Conservation (phyloP, 805 yeast genomes). For the Nakazawaea wickerhamii region DNA sequence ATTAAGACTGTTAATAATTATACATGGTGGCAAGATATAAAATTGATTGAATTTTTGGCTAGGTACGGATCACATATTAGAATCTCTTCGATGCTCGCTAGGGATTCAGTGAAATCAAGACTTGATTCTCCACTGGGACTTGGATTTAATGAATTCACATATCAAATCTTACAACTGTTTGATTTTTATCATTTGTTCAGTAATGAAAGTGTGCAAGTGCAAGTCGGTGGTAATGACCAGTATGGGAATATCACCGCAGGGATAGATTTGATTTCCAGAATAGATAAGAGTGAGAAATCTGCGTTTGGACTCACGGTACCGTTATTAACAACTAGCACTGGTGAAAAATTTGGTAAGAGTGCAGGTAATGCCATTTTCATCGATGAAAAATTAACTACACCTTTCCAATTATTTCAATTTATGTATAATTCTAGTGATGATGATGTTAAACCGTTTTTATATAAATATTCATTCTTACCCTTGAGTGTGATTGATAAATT, state of each 20-base stretch:
- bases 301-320: constrained; percentile 87
- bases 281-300: constrained; percentile 24
- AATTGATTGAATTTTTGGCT: constrained; percentile 73
- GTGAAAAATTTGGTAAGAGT: constrained; percentile 93
- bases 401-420: constrained; percentile 81
- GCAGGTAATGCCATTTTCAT: constrained; percentile 96
- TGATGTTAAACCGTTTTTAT: constrained; percentile 63
- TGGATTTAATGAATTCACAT: constrained; percentile 91
- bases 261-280: constrained; percentile 71
- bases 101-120: constrained; percentile 82
- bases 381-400: constrained; percentile 64
- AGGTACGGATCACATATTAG: constrained; percentile 74
- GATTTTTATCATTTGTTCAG: constrained; percentile 82
- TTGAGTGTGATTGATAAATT: constrained; percentile 48
- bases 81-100: constrained; percentile 77
- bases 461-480: constrained; percentile 77
- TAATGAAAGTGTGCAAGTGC: constrained; percentile 55
- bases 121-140: constrained; percentile 66
- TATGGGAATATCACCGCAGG: constrained; percentile 99
- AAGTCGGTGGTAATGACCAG: constrained; percentile 95
- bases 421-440: constrained; percentile 76
- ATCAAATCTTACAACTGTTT: constrained; percentile 88
- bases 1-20: constrained; percentile 46
- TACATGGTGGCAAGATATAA: constrained; percentile 80
- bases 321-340: constrained; percentile 76